A percentile compares a stretch with the other conserved stretches of the same genome.
phyloP scores from a whole-genome alignment of 495 filamentous ascomycete species.

The Talaromyces proteolyticus region DNA sequence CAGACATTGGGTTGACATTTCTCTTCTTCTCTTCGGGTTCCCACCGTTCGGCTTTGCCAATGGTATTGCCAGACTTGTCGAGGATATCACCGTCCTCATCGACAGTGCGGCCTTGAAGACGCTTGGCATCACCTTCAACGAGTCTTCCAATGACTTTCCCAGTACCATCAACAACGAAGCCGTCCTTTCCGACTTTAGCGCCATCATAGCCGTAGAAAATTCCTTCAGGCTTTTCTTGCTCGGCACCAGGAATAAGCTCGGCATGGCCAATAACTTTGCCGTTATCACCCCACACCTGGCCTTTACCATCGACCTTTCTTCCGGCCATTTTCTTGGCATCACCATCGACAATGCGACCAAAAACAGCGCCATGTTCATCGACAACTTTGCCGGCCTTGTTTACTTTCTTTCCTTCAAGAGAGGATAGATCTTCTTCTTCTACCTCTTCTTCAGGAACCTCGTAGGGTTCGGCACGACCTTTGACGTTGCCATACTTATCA shows the following conservation, averaged over 20 bases:
- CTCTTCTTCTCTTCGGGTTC: slow-evolving; percentile 59
- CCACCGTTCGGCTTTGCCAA: slow-evolving; percentile 72
- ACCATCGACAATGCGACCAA: slow-evolving; percentile 66
- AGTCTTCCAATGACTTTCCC: slow-evolving; percentile 64
- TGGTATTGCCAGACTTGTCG: slow-evolving; percentile 65
- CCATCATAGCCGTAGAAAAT: slow-evolving; percentile 65
- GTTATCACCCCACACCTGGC: slow-evolving; percentile 66
- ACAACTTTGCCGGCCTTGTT: slow-evolving; percentile 78
- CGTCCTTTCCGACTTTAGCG: slow-evolving; percentile 62
- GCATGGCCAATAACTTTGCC: slow-evolving; percentile 68
- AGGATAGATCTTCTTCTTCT: slow-evolving; percentile 15
- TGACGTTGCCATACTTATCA: slow-evolving; percentile 64
- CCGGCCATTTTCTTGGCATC: slow-evolving; percentile 58
- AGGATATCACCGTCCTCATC: slow-evolving; percentile 73
- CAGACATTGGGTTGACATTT: slow-evolving; percentile 58
- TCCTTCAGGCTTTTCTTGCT: slow-evolving; percentile 61
- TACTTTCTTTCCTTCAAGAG: slow-evolving; percentile 56
- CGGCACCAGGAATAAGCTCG: slow-evolving; percentile 61
- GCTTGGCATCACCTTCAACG: slow-evolving; percentile 57
- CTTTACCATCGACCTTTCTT: slow-evolving; percentile 66
- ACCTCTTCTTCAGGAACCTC: slow-evolving; percentile 32
- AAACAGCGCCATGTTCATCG: slow-evolving; percentile 58
- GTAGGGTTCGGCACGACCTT: slow-evolving; percentile 63
- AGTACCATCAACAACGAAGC: slow-evolving; percentile 52
- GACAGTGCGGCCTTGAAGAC: slow-evolving; percentile 62